These are phyloP conservation scores for Phytopythium chamaehyphon DNA, from an alignment of 352 stramenopile species.

Conservation along the genomic window DNA sequence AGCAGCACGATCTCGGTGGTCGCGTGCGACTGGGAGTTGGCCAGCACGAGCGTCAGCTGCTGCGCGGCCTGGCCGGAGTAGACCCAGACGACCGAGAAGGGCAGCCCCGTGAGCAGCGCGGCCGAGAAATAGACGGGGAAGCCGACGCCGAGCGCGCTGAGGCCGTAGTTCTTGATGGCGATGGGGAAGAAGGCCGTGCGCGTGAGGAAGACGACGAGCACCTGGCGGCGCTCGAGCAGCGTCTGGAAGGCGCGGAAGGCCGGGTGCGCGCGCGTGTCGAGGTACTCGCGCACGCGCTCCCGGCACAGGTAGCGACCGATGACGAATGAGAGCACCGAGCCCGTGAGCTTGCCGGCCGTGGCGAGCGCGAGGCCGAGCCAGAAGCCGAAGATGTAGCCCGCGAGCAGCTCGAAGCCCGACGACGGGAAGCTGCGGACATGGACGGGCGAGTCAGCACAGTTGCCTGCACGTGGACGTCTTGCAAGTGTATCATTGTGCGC, in stretches of 20 bases:
- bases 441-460: no score
- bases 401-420: constrained; percentile 71
- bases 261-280: constrained; percentile 58
- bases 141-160: constrained; percentile 71
- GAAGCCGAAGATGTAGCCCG: constrained; percentile 77
- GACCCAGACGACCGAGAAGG: constrained; percentile 75
- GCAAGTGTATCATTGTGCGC: neutral
- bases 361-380: constrained; percentile 63
- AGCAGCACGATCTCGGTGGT: constrained; percentile 50
- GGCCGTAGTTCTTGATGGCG: constrained; percentile 83
- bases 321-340: constrained; percentile 61
- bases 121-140: constrained; percentile 66
- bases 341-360: constrained; percentile 58
- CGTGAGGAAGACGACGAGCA: constrained; percentile 79
- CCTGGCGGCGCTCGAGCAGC: constrained; percentile 48
- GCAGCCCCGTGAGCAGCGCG: constrained; percentile 57
- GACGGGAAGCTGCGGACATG: constrained; percentile 48
- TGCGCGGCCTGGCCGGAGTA: constrained; percentile 69
- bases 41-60: constrained; percentile 47
- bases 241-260: constrained; percentile 67
- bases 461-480: no score
- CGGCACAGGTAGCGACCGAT: constrained; percentile 71
- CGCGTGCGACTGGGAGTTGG: constrained; percentile 35
- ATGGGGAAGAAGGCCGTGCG: constrained; percentile 81
- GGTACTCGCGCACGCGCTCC: constrained; percentile 55